Evolutionary conservation across 2,329 filamentous ascomycete genomes (phyloP), one percentile per base, ranked within the genome.

Genomic region (Talaromyces sp.): DNA sequence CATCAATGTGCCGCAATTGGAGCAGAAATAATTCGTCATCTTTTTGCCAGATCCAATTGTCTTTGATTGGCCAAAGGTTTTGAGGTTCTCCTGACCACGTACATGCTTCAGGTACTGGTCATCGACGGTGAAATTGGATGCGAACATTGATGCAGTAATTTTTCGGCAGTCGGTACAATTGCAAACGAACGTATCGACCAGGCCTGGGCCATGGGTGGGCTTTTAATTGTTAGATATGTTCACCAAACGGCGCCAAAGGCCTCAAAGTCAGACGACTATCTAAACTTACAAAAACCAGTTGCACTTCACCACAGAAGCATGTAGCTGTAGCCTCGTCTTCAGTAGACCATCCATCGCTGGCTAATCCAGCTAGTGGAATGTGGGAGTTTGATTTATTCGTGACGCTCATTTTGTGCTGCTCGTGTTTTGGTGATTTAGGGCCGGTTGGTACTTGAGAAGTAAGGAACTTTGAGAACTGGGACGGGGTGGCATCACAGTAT

Each of bases 1-100:
- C 85, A 89, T 84, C 4, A 88, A 79, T 0, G 82, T 83, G 0
- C 87, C 87, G 70, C 87, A 90, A 0, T 77, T 83, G 0, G 71
- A 75, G 68, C 87, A 90, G 73, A 89, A 90, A 70, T 81, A 78
- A 70, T 89, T 88, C 8, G 83, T 83, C 87, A 89, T 90, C 7
- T 59, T 73, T 62, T 81, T 79, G 2, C 78, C 79, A 0, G 79
- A 78, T 0, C 67, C 77, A 47, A 85, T 81, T 0, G 85, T 86
- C n/a, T 76, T 70, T 2, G 69, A 70, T 68, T 87, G 82, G 3
- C 70, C 68, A 65, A 75, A 88, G 0, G 70, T 67, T 19, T 72
- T 83, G 13, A 88, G 77, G 33, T 81, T 82, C 0, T 84, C 82
- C 3, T 76, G 73, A 9, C 86, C 86, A 13, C 85, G 83, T 0